These are phyloP conservation scores for Herpetospermum pedunculosum DNA, from an alignment of 306 rosid species.

Conservation along the genomic window DNA sequence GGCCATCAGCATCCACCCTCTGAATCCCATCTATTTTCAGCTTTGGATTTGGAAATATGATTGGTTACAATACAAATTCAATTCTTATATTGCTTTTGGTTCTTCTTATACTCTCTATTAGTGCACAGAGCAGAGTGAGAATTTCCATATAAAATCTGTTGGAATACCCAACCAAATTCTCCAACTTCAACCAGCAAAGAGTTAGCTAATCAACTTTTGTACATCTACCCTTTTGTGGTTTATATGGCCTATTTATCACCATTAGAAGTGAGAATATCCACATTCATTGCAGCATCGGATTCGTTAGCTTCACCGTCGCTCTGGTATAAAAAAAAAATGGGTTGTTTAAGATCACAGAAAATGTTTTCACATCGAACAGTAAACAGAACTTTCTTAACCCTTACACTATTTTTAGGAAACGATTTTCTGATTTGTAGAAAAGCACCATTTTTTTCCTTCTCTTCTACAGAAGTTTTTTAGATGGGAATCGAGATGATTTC, in stretches of 20 bases:
- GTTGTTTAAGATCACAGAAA: background rate
- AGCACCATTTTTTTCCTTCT: no score
- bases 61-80: background rate
- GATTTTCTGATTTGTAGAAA: background rate
- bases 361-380: background rate
- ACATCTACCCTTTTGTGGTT: background rate
- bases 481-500: background rate
- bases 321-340: background rate
- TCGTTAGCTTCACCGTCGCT: constrained; percentile 2
- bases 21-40: background rate
- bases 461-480: background rate
- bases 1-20: background rate
- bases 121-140: background rate
- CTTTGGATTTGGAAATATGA: background rate
- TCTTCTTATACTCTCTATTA: constrained; percentile 2
- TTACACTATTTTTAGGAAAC: background rate
- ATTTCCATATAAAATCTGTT: background rate
- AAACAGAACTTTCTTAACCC: background rate
- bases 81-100: background rate
- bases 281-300: background rate
- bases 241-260: background rate
- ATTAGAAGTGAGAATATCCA: background rate
- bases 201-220: background rate
- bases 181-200: constrained; percentile 5
- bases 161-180: background rate